A percentile compares a stretch with the other conserved stretches of the same genome.
Evolutionary conservation across 2,329 filamentous ascomycete species (phyloP).

Genomic region (Pseudogymnoascus sp.): DNA sequence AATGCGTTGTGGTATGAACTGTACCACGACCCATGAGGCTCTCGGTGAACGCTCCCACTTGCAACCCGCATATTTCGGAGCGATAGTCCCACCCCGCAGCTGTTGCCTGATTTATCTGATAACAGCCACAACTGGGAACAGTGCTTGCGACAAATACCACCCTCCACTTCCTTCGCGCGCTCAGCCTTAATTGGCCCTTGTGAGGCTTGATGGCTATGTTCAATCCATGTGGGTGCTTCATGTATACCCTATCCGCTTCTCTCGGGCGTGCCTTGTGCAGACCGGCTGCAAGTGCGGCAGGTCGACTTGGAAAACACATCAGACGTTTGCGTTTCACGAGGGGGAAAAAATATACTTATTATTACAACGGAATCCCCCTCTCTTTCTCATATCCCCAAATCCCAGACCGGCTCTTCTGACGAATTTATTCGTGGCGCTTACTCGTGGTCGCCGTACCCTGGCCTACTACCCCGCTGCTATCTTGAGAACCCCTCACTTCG

Average conservation of each 20-base stretch:
- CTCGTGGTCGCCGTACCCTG: neutral
- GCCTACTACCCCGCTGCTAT: neutral
- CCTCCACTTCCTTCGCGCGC: neutral
- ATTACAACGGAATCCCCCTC: neutral
- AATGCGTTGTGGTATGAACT: neutral
- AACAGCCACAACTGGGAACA: neutral
- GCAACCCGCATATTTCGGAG: neutral
- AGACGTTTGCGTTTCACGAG: neutral
- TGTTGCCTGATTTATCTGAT: neutral
- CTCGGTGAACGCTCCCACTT: neutral
- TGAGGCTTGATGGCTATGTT: neutral
- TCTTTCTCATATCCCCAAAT: neutral
- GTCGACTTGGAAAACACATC: neutral
- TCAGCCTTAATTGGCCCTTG: constrained; percentile 2
- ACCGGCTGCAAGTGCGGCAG: neutral
- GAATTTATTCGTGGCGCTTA: neutral
- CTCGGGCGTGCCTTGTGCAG: neutral
- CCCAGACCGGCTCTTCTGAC: neutral
- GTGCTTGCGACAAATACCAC: neutral
- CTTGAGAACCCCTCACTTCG: constrained; percentile 4
- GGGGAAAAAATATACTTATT: neutral
- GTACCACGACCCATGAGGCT: neutral
- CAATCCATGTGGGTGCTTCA: neutral
- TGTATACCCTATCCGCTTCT: neutral
- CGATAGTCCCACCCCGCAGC: neutral